These are phyloP conservation scores for Toxicodendron radicans DNA, from an alignment of 345 rosid genomes.

Conservation along the genomic window DNA sequence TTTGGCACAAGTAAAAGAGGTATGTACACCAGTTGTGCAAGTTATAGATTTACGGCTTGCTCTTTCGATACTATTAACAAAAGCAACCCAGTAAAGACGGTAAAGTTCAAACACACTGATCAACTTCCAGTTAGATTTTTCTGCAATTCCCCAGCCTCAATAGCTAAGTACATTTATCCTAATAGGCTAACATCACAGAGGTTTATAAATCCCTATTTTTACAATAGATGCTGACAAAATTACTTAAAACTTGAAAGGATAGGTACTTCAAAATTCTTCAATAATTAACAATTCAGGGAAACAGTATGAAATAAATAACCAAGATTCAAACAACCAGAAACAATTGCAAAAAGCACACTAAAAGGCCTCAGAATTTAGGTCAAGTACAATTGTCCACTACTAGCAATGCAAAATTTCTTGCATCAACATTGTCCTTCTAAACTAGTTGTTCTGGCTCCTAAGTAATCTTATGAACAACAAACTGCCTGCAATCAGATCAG, in stretches of 20 bases:
- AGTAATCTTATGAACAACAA: not conserved
- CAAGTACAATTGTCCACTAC: not conserved
- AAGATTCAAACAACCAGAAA: not conserved
- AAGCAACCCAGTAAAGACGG: too few relatives aligned
- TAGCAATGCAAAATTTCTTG: not conserved
- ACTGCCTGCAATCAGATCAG: conserved; percentile 9
- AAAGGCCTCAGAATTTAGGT: not conserved
- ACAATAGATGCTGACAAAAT: not conserved
- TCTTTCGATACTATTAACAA: too few relatives aligned
- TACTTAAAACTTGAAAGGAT: not conserved
- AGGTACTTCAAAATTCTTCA: too few relatives aligned
- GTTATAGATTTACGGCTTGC: too few relatives aligned
- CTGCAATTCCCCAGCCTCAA: not conserved
- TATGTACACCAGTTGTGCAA: too few relatives aligned
- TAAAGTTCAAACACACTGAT: not conserved
- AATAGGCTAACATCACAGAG: not conserved
- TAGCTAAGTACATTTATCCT: not conserved
- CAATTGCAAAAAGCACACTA: not conserved
- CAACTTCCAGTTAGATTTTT: not conserved
- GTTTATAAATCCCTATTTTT: not conserved
- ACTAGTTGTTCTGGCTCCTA: not conserved
- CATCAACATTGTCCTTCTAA: not conserved
- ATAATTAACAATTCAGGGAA: not conserved
- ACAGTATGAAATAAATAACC: not conserved
- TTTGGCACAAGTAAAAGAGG: too few relatives aligned